Base-by-base conservation (phyloP, 306 rosid genomes). In the Casuarina cunninghamiana region DNA sequence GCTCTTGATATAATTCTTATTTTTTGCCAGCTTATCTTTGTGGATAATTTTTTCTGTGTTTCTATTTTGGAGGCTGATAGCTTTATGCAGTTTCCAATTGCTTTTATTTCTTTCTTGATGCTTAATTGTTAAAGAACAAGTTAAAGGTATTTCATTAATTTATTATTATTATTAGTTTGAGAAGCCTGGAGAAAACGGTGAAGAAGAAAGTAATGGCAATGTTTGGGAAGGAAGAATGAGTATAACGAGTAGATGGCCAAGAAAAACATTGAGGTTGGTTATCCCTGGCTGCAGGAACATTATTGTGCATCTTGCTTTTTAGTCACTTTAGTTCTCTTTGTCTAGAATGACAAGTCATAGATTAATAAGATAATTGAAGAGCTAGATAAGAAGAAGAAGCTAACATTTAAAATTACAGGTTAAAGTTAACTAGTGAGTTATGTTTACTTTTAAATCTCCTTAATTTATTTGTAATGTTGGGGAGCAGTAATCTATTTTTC, bases 181-280 rank as follows among this genome's bases (percentile, higher is more conserved):
- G 86, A 82, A 94, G 98, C 88, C 98, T 95, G 79, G 98, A 95
- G 88, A 95, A 92, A 89, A 89, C 97, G 89, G 97, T 95, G 85
- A 95, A 95, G 83, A 95, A 95, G 89, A 95, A 95, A 86, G 98
- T 95, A 21, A 95, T 92, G 97, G 97, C 98, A 60, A 92, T 95
- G 98, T 95, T 95, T 82, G 98, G 92, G 91, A 95, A 92, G 89
- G 98, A 97, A 75, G 98, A 95, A 95, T n/a, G 98, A 95, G 87
- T 95, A 92, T 84, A 95, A 91, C 73, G 97, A 92, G 75, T 82
- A 92, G 78, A 83, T 95, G 88, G 90, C 97, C 38, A 95, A 92
- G 91, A 95, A 95, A 88, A 91, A 92, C 78, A 95, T 95, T 79
- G 98, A 95, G 98, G 98, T 95, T 49, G 71, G 87, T 77, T 55